A percentile compares a stretch with the other conserved stretches of the same genome.
These are phyloP conservation scores for Cytidiella melzeri DNA, from an alignment of 768 basidiomycete species.

Conservation along the genomic window DNA sequence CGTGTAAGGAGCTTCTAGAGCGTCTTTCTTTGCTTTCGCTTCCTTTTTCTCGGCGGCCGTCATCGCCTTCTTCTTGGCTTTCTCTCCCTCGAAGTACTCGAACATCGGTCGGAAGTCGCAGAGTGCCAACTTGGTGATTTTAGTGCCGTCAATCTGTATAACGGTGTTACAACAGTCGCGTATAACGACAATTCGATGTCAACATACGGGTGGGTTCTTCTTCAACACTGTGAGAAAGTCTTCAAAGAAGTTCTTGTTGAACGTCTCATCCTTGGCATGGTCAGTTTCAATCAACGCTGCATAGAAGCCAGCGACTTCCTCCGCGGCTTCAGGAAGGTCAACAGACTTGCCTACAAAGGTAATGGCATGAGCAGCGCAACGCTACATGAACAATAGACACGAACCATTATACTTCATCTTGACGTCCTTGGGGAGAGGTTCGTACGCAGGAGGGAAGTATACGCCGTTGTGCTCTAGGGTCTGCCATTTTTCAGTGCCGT, in stretches of 20 bases:
- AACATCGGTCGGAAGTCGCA: conserved; percentile 97
- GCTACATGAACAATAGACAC: conserved; percentile 17
- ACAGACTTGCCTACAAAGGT: conserved; percentile 59
- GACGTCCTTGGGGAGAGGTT: conserved; percentile 70
- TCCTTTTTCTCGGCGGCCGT: conserved; percentile 86
- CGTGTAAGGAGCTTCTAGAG: conserved; percentile 76
- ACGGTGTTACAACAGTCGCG: conserved; percentile 8
- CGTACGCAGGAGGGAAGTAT: conserved; percentile 92
- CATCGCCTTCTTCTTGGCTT: conserved; percentile 87
- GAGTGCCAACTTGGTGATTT: conserved; percentile 66
- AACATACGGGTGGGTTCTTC: conserved; percentile 76
- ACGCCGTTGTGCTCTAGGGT: conserved; percentile 95
- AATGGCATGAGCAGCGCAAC: conserved; percentile 2
- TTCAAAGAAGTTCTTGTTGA: conserved; percentile 93
- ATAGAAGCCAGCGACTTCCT: conserved; percentile 97
- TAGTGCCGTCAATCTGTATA: conserved; percentile 58
- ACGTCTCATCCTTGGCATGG: conserved; percentile 81
- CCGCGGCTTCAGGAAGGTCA: conserved; percentile 75
- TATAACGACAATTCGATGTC: not conserved
- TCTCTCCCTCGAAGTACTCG: conserved; percentile 87
- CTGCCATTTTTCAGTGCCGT: conserved; percentile 83
- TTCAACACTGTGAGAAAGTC: conserved; percentile 80
- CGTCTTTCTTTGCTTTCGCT: conserved; percentile 79
- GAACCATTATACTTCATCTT: conserved; percentile 95
- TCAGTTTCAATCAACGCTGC: conserved; percentile 89